phyloP scores from a whole-genome alignment of 495 filamentous ascomycete genomes.

The Aspergillus affinis region DNA sequence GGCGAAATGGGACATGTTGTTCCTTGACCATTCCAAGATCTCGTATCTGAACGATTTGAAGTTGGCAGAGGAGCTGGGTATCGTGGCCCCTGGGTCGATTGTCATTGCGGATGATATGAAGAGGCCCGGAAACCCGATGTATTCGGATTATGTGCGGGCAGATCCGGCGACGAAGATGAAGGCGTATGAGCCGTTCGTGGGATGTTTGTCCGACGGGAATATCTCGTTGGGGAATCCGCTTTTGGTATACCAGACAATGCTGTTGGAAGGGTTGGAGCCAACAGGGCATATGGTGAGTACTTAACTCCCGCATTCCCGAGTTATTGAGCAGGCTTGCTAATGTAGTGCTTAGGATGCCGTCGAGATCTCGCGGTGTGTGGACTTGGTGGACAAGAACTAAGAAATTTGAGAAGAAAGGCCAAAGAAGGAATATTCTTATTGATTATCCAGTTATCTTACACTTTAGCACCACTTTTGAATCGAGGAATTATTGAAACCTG shows the following conservation, averaged over 20 bases:
- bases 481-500: too few species aligned
- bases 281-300: constrained; percentile 5
- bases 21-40: constrained; percentile 66
- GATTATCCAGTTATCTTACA: too few species aligned
- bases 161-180: constrained; percentile 14
- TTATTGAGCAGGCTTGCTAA: constrained; percentile 1
- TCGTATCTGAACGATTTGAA: constrained; percentile 63
- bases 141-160: constrained; percentile 36
- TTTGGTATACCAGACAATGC: constrained; percentile 7
- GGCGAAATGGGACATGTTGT: constrained; percentile 56
- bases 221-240: constrained; percentile 6
- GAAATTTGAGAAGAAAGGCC: too few species aligned
- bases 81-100: constrained; percentile 56
- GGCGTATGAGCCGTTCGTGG: constrained; percentile 19
- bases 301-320: background rate
- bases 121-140: constrained; percentile 62
- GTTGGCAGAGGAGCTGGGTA: constrained; percentile 58
- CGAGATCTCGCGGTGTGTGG: constrained; percentile 6
- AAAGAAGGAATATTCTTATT: background rate
- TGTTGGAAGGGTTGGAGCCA: constrained; percentile 12
- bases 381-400: background rate
- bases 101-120: constrained; percentile 66
- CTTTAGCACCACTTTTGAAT: too few species aligned
- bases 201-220: background rate
- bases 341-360: constrained; percentile 5